Percentiles rank a stretch among this genome's conserved stretches.
These are phyloP conservation scores for Claviceps sp. DNA, from an alignment of 2,329 filamentous ascomycete species.

Conservation along the genomic window DNA sequence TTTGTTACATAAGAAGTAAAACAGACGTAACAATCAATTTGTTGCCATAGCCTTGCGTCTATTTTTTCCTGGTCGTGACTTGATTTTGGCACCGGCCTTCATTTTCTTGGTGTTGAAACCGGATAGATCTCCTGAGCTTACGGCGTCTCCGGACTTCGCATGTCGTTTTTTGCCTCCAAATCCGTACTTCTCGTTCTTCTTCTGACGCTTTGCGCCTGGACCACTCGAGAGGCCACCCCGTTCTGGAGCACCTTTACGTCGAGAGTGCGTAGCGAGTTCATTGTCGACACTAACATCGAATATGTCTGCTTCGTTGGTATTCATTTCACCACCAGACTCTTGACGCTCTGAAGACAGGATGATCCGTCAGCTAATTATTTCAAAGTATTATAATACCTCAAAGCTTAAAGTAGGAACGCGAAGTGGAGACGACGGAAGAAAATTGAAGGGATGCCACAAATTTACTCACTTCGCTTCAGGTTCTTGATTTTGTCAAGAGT, in stretches of 20 bases:
- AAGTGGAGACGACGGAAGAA: not conserved
- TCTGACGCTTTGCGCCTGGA: constrained; percentile 56
- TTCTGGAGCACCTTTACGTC: constrained; percentile 26
- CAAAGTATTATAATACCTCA: too few species aligned
- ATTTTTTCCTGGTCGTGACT: constrained; percentile 38
- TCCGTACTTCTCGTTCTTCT: constrained; percentile 90
- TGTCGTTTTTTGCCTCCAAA: constrained; percentile 94
- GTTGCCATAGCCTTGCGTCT: constrained; percentile 31
- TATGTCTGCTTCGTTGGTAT: constrained; percentile 67
- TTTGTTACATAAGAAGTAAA: not conserved
- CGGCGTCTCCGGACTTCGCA: constrained; percentile 78
- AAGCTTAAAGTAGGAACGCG: too few species aligned
- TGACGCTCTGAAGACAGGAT: constrained; percentile 58
- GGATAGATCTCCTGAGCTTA: constrained; percentile 66
- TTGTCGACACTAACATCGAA: constrained; percentile 82
- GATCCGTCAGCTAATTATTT: not conserved
- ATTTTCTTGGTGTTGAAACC: constrained; percentile 73
- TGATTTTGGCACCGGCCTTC: constrained; percentile 44
- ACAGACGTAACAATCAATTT: constrained; percentile 7
- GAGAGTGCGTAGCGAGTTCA: constrained; percentile 33
- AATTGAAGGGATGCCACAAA: not conserved
- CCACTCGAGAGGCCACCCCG: constrained; percentile 9
- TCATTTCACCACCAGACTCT: constrained; percentile 47
- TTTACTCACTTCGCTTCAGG: constrained; percentile 76
- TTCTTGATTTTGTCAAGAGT: constrained; percentile 91